A percentile compares a stretch with the other conserved stretches of the same genome.
These are phyloP conservation scores for Ganoderma boninense DNA, from an alignment of 1,284 basidiomycete genomes.

Conservation along the genomic window DNA sequence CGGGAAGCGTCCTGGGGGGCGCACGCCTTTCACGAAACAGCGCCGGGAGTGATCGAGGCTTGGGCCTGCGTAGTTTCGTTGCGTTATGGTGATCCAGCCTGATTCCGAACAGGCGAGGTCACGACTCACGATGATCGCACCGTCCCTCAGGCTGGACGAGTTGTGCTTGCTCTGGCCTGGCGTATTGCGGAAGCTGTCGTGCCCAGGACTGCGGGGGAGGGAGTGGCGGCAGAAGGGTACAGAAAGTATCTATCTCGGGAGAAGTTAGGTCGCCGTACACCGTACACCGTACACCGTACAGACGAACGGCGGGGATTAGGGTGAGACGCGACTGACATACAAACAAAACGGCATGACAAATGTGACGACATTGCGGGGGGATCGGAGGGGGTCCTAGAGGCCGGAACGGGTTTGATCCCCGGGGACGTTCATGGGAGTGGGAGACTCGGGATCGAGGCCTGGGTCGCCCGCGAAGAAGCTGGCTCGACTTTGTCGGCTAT, in stretches of 20 bases:
- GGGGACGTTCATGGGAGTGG: neutral
- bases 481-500: neutral
- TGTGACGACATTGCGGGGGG: conserved; percentile 1
- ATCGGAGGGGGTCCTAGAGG: neutral
- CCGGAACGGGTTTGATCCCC: conserved; percentile 1
- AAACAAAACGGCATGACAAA: neutral
- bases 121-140: conserved; percentile 5
- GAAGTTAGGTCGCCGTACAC: neutral
- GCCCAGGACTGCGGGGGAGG: neutral
- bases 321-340: neutral
- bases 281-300: neutral
- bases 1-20: neutral
- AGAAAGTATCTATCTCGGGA: neutral
- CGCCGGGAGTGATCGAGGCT: neutral
- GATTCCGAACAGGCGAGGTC: neutral
- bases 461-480: neutral
- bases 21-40: neutral
- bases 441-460: neutral
- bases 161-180: too few relatives aligned
- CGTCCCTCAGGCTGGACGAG: neutral
- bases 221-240: neutral
- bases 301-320: neutral
- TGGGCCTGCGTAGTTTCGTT: neutral
- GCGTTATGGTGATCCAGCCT: too few relatives aligned
- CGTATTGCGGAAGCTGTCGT: neutral